Conservation (phyloP, 805 yeast genomes). For the Ogataea populi-albae region DNA sequence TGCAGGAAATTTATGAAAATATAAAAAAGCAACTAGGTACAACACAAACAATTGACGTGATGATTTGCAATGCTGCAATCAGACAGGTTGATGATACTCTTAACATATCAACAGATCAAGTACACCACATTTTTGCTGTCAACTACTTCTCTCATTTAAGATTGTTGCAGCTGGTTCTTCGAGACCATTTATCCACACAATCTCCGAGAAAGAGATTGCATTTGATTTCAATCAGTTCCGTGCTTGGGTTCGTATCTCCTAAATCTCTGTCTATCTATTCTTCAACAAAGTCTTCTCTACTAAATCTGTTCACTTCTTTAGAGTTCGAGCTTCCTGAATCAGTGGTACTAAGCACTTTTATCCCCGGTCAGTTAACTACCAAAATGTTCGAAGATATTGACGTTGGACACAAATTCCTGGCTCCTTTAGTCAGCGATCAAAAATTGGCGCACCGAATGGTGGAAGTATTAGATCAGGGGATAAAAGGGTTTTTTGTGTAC, state of each 20-base stretch:
- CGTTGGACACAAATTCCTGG: constrained; percentile 41
- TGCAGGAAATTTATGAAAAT: constrained; percentile 26
- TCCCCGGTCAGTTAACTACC: constrained; percentile 52
- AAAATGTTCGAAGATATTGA: constrained; percentile 47
- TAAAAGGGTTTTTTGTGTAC: constrained; percentile 39
- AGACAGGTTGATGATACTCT: constrained; percentile 36
- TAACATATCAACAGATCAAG: constrained; percentile 22
- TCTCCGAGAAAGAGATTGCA: constrained; percentile 30
- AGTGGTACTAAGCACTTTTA: constrained; percentile 37
- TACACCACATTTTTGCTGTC: constrained; percentile 35
- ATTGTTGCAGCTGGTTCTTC: constrained; percentile 33
- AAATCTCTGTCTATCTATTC: constrained; percentile 45
- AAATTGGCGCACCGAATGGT: constrained; percentile 37
- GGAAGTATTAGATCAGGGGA: constrained; percentile 35
- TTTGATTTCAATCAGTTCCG: constrained; percentile 44
- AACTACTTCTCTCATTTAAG: constrained; percentile 44
- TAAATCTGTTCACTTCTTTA: constrained; percentile 44
- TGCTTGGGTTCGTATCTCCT: constrained; percentile 50
- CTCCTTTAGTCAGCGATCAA: constrained; percentile 43
- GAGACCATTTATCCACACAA: constrained; percentile 27
- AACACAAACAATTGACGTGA: constrained; percentile 27
- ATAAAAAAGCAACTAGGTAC: constrained; percentile 16
- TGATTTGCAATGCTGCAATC: constrained; percentile 50
- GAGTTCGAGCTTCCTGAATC: constrained; percentile 36
- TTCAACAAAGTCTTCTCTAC: constrained; percentile 46